These are phyloP conservation scores for Agapanthus africanus DNA, from an alignment of 106 monocot genomes.

Conservation along the genomic window DNA sequence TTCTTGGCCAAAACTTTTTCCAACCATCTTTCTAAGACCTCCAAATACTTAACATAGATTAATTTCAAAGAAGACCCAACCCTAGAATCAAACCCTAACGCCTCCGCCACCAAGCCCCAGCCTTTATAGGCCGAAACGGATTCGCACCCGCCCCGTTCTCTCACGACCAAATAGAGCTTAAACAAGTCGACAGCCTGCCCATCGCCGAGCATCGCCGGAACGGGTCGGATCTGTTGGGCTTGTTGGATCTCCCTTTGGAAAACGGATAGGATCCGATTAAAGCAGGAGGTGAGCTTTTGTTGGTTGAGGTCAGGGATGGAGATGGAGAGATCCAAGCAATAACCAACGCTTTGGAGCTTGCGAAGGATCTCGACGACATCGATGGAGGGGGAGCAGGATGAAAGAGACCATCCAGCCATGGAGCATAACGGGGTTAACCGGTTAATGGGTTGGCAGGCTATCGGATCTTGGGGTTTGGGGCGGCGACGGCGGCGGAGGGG, in stretches of 20 bases:
- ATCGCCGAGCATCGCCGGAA: constrained; percentile 43
- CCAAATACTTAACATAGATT: constrained; percentile 55
- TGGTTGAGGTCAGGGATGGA: background rate
- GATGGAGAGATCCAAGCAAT: constrained; percentile 36
- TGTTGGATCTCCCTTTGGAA: constrained; percentile 39
- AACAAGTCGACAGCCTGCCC: constrained; percentile 41
- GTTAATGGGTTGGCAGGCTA: too few species aligned
- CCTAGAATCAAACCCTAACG: constrained; percentile 24
- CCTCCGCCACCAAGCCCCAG: constrained; percentile 39
- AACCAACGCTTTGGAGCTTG: constrained; percentile 50
- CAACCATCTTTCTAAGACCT: constrained; percentile 38
- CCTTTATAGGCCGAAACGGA: constrained; percentile 21
- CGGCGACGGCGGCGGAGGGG: too few species aligned
- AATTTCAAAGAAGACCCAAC: constrained; percentile 40
- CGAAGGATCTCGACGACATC: constrained; percentile 32
- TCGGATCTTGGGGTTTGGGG: too few species aligned
- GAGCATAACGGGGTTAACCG: too few species aligned
- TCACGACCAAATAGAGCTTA: constrained; percentile 31
- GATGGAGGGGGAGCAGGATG: constrained; percentile 22
- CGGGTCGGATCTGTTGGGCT: constrained; percentile 25
- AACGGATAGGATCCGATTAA: constrained; percentile 37
- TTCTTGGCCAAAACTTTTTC: constrained; percentile 16
- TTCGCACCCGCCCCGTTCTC: constrained; percentile 36
- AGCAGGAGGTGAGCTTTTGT: constrained; percentile 14
- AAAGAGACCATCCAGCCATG: constrained; percentile 26